Percentiles rank a stretch among this genome's conserved stretches.
Evolutionary conservation across 2,329 filamentous ascomycete species (phyloP).

Genomic region (Periconia sp.): DNA sequence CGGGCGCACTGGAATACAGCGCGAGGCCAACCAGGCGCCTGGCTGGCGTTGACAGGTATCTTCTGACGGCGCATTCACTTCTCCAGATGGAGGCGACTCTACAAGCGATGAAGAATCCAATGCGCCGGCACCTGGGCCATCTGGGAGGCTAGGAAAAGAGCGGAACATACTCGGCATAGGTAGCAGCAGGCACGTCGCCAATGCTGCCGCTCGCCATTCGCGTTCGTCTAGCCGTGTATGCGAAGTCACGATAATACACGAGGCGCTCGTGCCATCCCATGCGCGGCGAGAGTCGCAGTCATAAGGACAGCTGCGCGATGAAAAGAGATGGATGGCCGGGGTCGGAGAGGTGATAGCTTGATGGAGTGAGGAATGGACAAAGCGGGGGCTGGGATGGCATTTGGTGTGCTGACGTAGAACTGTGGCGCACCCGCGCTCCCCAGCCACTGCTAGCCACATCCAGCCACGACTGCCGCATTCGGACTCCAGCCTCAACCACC

Average conservation of each 20-base stretch:
- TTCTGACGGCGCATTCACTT: slow-evolving; percentile 22
- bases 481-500: too few species aligned
- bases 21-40: slow-evolving; percentile 15
- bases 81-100: slow-evolving; percentile 7
- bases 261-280: slow-evolving; percentile 45
- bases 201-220: slow-evolving; percentile 56
- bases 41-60: slow-evolving; percentile 13
- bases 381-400: slow-evolving; percentile 7
- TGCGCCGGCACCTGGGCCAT: slow-evolving; percentile 12
- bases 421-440: too few species aligned
- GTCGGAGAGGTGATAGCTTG: background rate
- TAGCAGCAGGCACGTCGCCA: slow-evolving; percentile 53
- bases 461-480: too few species aligned
- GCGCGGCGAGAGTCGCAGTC: slow-evolving; percentile 32
- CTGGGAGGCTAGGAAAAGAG: slow-evolving; percentile 23
- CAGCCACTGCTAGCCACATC: too few species aligned
- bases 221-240: slow-evolving; percentile 51
- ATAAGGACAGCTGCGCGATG: slow-evolving; percentile 19
- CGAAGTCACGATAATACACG: slow-evolving; percentile 49
- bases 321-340: background rate
- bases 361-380: background rate
- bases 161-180: slow-evolving; percentile 60
- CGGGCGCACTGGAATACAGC: slow-evolving; percentile 36
- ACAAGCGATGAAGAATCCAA: slow-evolving; percentile 19
- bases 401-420: too few species aligned